Evolutionary conservation across 192 early-diverging fungal genomes (phyloP).

Genomic region (Linnemannia schmuckeri): DNA sequence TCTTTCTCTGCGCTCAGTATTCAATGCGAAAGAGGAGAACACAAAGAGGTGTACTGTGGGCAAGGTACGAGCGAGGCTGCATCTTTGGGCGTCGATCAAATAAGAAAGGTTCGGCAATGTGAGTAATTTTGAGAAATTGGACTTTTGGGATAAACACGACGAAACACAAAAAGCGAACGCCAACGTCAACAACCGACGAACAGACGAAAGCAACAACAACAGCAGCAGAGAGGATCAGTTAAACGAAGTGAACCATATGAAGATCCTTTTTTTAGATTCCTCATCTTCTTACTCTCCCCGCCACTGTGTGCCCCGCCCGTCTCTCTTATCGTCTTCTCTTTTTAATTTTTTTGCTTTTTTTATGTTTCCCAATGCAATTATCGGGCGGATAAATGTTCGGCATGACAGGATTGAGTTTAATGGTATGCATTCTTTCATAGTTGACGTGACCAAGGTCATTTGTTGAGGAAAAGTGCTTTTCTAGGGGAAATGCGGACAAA

Average conservation of each 20-base stretch:
- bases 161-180: neutral
- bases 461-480: too few species aligned
- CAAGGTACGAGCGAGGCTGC: neutral
- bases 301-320: neutral
- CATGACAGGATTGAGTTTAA: too few species aligned
- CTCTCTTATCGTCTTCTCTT: too few species aligned
- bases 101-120: neutral
- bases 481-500: too few species aligned
- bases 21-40: neutral
- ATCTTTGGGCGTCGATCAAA: neutral
- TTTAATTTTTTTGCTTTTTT: too few species aligned
- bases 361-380: too few species aligned
- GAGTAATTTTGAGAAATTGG: neutral
- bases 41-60: neutral
- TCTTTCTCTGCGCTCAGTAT: neutral
- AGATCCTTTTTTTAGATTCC: neutral
- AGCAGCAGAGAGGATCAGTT: neutral
- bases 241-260: neutral
- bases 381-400: too few species aligned
- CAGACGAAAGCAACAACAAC: neutral
- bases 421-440: too few species aligned
- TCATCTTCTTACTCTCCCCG: neutral
- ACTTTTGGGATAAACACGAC: neutral
- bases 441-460: too few species aligned
- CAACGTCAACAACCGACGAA: too few species aligned